A percentile compares a stretch with the other conserved stretches of the same genome.
phyloP scores from a whole-genome alignment of 2,329 filamentous ascomycete species.

The Trichoderma sp. region DNA sequence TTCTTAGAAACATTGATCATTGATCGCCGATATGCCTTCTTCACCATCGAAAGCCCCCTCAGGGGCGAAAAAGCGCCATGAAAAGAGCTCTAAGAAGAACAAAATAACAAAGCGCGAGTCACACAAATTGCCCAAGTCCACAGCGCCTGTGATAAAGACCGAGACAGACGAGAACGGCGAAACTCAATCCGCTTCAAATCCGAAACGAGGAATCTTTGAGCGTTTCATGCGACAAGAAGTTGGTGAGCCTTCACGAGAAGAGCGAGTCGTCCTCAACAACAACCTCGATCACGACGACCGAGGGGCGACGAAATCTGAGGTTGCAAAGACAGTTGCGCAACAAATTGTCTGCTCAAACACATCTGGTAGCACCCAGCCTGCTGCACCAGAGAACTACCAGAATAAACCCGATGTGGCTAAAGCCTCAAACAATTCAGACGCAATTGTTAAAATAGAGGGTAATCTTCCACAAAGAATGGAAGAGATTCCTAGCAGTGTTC shows the following conservation, averaged over 20 bases:
- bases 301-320: not conserved
- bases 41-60: not conserved
- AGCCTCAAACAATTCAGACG: not conserved
- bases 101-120: not conserved
- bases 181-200: not conserved
- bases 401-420: not conserved
- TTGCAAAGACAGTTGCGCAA: not conserved
- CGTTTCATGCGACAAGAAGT: not conserved
- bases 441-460: not conserved
- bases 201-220: not conserved
- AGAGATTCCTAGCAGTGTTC: too few relatives aligned
- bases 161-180: not conserved
- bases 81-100: not conserved
- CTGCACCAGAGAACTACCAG: not conserved
- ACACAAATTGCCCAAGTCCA: not conserved
- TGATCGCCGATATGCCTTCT: not conserved
- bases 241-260: not conserved
- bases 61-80: not conserved
- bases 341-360: not conserved
- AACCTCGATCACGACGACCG: not conserved
- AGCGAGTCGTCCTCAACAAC: not conserved
- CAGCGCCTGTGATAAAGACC: not conserved
- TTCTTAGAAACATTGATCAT: not conserved
- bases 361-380: not conserved
- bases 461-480: not conserved